Conservation (phyloP, 2,329 filamentous ascomycete species). For the Dendryphion nanum region DNA sequence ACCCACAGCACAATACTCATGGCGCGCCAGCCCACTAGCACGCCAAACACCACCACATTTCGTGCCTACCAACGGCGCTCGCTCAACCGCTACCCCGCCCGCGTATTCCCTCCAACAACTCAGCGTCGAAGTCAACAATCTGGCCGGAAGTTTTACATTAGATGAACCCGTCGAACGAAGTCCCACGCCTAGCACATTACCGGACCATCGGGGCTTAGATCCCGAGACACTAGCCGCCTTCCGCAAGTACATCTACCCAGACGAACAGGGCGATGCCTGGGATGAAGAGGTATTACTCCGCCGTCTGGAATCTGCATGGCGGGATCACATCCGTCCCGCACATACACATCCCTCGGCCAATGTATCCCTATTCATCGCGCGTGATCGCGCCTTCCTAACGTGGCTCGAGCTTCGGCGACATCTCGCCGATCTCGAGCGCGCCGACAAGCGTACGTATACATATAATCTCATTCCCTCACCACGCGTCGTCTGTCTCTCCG, state of each 20-base stretch:
- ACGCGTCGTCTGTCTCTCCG: not conserved
- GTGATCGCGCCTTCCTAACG: constrained; percentile 33
- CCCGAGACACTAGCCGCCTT: constrained; percentile 28
- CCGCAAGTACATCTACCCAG: constrained; percentile 30
- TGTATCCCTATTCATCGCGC: constrained; percentile 28
- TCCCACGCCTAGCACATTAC: not conserved
- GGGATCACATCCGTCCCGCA: constrained; percentile 24
- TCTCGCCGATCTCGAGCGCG: constrained; percentile 32
- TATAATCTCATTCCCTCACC: not conserved
- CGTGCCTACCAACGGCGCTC: not conserved
- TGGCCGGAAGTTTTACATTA: constrained; percentile 27
- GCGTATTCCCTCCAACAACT: constrained; percentile 20
- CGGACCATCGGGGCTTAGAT: constrained; percentile 20
- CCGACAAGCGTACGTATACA: constrained; percentile 26
- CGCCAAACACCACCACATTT: not conserved
- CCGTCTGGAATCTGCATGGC: constrained; percentile 29
- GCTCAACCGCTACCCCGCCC: constrained; percentile 12
- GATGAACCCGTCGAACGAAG: constrained; percentile 10
- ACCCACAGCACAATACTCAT: not conserved
- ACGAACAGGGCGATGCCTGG: constrained; percentile 15
- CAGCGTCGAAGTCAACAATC: constrained; percentile 24
- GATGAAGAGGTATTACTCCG: constrained; percentile 32
- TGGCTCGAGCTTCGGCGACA: constrained; percentile 37
- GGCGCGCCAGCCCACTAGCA: not conserved
- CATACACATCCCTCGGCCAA: constrained; percentile 27